Evolutionary conservation across 495 filamentous ascomycete species (phyloP).

Genomic region (Daldinia decipiens): DNA sequence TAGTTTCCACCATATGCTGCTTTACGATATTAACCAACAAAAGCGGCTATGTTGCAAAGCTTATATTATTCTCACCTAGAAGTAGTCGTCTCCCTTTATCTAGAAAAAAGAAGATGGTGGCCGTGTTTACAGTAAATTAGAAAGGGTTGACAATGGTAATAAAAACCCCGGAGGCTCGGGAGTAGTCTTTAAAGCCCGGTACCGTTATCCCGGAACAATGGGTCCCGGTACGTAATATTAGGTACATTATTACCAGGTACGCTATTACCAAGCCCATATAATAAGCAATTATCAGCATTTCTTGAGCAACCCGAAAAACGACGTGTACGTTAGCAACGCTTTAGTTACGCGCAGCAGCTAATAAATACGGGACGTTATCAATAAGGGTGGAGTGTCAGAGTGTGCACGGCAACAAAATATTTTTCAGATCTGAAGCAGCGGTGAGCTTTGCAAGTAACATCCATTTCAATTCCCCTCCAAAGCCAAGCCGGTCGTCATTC

Average conservation of each 20-base stretch:
- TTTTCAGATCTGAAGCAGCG: slow-evolving; percentile 36
- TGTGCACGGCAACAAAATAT: slow-evolving; percentile 10
- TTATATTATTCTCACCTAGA: not conserved
- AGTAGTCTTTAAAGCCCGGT: slow-evolving; percentile 28
- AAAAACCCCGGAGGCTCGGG: slow-evolving; percentile 15
- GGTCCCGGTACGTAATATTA: slow-evolving; percentile 19
- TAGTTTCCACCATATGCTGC: slow-evolving; percentile 3
- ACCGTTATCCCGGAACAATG: slow-evolving; percentile 28
- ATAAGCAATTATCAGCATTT: slow-evolving; percentile 10
- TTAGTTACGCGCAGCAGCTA: slow-evolving; percentile 21
- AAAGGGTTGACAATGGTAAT: not conserved
- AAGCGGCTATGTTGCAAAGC: not conserved
- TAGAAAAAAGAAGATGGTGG: slow-evolving; percentile 17
- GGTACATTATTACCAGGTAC: not conserved
- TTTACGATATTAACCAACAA: slow-evolving; percentile 6
- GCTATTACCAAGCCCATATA: slow-evolving; percentile 8
- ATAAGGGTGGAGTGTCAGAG: slow-evolving; percentile 12
- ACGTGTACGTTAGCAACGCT: not conserved
- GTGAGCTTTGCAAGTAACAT: slow-evolving; percentile 28
- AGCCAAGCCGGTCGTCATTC: slow-evolving; percentile 16
- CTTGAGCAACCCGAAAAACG: not conserved
- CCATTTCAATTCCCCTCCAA: slow-evolving; percentile 3
- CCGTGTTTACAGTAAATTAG: slow-evolving; percentile 2
- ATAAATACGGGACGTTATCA: slow-evolving; percentile 14
- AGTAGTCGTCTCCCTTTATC: not conserved